A percentile compares a stretch with the other conserved stretches of the same genome.
These are phyloP conservation scores for Rhizopus delemar DNA, from an alignment of 371 early-diverging fungal species.

Conservation along the genomic window DNA sequence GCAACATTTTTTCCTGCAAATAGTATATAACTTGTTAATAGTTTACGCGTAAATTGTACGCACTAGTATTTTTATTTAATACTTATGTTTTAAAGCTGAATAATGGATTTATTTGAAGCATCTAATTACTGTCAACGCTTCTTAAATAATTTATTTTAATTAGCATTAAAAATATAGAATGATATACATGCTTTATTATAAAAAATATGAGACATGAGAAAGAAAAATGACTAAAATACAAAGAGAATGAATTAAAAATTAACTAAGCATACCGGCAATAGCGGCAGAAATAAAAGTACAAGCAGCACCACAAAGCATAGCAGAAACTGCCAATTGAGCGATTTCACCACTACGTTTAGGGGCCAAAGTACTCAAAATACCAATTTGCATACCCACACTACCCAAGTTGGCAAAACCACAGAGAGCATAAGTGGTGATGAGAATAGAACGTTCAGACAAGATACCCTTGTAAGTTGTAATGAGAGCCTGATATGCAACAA, in stretches of 20 bases:
- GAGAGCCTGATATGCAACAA: slow-evolving; percentile 76
- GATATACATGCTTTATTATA: too few relatives aligned
- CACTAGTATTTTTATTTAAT: too few relatives aligned
- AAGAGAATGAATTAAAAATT: not conserved
- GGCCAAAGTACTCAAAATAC: slow-evolving; percentile 78
- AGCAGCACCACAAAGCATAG: slow-evolving; percentile 81
- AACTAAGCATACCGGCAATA: slow-evolving; percentile 78
- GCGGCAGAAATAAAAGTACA: slow-evolving; percentile 84
- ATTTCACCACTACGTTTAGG: slow-evolving; percentile 79
- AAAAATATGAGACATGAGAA: not conserved
- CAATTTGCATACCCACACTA: slow-evolving; percentile 87
- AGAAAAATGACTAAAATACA: not conserved
- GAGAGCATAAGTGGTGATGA: slow-evolving; percentile 76
- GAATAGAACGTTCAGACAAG: slow-evolving; percentile 46
- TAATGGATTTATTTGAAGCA: too few relatives aligned
- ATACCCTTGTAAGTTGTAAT: slow-evolving; percentile 26
- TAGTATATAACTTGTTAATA: too few relatives aligned
- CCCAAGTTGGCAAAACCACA: slow-evolving; percentile 91
- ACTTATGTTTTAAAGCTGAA: too few relatives aligned
- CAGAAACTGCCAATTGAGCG: slow-evolving; percentile 74
- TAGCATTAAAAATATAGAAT: too few relatives aligned
- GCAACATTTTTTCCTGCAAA: too few relatives aligned
- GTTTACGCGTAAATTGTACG: too few relatives aligned
- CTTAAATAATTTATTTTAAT: too few relatives aligned
- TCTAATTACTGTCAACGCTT: too few relatives aligned